A percentile compares a stretch with the other conserved stretches of the same genome.
phyloP scores from a whole-genome alignment of 805 yeast species.

The Zygoascus tannicola region DNA sequence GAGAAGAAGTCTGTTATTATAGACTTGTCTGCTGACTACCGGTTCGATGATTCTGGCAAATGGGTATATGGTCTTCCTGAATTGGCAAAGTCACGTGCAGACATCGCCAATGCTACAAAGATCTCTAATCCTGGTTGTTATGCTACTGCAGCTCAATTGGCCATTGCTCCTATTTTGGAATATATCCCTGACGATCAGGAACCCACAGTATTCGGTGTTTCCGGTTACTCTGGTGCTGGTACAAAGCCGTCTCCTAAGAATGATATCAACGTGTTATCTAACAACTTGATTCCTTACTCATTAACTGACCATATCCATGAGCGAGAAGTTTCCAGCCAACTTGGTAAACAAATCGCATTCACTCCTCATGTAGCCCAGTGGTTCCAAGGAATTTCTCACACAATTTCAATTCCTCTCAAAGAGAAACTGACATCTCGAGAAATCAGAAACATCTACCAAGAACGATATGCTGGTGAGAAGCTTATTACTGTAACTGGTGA shows the following conservation, averaged over 20 bases:
- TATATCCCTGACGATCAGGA: slow-evolving; percentile 50
- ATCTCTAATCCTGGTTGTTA: slow-evolving; percentile 98
- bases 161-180: slow-evolving; percentile 72
- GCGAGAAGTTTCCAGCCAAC: slow-evolving; percentile 74
- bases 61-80: slow-evolving; percentile 98
- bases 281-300: slow-evolving; percentile 90
- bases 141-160: slow-evolving; percentile 96
- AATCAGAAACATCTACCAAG: slow-evolving; percentile 75
- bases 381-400: slow-evolving; percentile 97
- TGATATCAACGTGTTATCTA: slow-evolving; percentile 60
- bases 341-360: slow-evolving; percentile 76
- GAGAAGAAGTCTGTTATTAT: slow-evolving; percentile 74
- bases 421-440: slow-evolving; percentile 67
- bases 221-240: slow-evolving; percentile 99
- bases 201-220: slow-evolving; percentile 88
- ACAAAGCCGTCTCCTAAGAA: slow-evolving; percentile 97
- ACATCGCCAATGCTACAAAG: slow-evolving; percentile 62
- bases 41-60: slow-evolving; percentile 79
- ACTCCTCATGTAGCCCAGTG: slow-evolving; percentile 98
- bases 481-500: slow-evolving; percentile 81
- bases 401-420: slow-evolving; percentile 76
- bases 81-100: slow-evolving; percentile 51
- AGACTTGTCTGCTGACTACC: slow-evolving; percentile 91
- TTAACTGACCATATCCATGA: slow-evolving; percentile 97
- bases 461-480: slow-evolving; percentile 78